phyloP scores from a whole-genome alignment of 75 land plant species.

The Larix kaempferi region DNA sequence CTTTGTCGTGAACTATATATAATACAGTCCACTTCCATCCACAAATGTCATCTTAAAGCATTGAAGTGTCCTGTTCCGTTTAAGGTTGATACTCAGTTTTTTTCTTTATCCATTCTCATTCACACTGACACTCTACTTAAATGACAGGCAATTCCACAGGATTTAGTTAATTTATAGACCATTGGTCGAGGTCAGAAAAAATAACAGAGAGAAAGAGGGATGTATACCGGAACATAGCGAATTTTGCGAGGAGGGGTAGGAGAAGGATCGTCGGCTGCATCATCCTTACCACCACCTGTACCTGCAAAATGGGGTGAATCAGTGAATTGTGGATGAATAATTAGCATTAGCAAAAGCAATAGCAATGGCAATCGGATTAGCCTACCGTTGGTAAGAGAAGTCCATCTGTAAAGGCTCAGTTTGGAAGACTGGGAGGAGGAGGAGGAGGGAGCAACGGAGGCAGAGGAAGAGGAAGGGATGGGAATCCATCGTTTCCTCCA shows the following conservation, averaged over 20 bases:
- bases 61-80: too few species aligned
- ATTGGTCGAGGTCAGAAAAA: background rate
- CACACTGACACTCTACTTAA: too few species aligned
- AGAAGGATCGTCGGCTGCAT: slow-evolving; percentile 8
- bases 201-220: background rate
- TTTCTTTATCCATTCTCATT: too few species aligned
- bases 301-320: background rate
- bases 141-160: too few species aligned
- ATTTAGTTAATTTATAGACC: too few species aligned
- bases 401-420: slow-evolving; percentile 69
- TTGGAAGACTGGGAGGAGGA: slow-evolving; percentile 17
- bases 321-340: background rate
- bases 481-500: slow-evolving; percentile 84
- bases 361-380: background rate
- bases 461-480: slow-evolving; percentile 27
- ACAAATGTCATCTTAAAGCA: too few species aligned
- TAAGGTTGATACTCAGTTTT: too few species aligned
- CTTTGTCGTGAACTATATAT: too few species aligned
- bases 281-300: slow-evolving; percentile 15
- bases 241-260: slow-evolving; percentile 37
- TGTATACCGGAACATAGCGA: slow-evolving; percentile 57
- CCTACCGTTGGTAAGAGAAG: slow-evolving; percentile 36
- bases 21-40: too few species aligned
- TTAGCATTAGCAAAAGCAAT: background rate
- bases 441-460: slow-evolving; percentile 13